Base-by-base conservation (phyloP, 768 basidiomycete genomes). In the Sutorius australiensis region DNA sequence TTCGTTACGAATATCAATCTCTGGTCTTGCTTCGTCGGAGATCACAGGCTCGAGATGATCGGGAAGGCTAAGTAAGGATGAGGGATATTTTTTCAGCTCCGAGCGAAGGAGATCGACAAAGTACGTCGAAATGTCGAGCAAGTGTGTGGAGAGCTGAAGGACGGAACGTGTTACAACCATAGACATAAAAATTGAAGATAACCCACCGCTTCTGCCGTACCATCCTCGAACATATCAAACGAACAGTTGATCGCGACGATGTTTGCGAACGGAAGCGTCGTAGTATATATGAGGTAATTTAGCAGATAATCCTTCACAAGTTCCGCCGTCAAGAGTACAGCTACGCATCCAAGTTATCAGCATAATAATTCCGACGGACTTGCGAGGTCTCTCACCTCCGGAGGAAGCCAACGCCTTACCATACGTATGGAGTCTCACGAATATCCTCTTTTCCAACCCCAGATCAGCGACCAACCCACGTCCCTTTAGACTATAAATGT, bases 201-300 rank as follows among this genome's bases (percentile, higher is more conserved):
- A 52, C 48, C 10, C 46, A 74, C 89, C 59, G 75, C 61, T 59
- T 83, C 73, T 0, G 88, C 80, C 14, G 80, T 81, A 4, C 86
- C 85, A 30, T 87, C 76, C 53, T 80, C 75, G 5, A 97, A 76
- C 67, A 92, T 68, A 63, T 94, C 91, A 65, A 94, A 87, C 0
- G 89, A 86, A 56, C 84, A 86, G 41, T 84, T 80, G 13, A 86
- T 79, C 1, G 89, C 84, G 43, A 92, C 73, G 38, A 95, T 78
- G 62, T 84, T 92, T 12, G 86, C 79, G 59, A 83, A 82, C 55
- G 86, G 84, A 53, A 92, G 77, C 0, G 91, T 81, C 0, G 95
- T 98, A 3, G 93, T 97, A 72, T 93, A 98, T 46, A 98, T 89
- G 46, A 98, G 75, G 3, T 95, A 98, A 67, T 98, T 98, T 58